Evolutionary conservation across 2,329 filamentous ascomycete genomes (phyloP).

Genomic region (Talaromyces sp.): DNA sequence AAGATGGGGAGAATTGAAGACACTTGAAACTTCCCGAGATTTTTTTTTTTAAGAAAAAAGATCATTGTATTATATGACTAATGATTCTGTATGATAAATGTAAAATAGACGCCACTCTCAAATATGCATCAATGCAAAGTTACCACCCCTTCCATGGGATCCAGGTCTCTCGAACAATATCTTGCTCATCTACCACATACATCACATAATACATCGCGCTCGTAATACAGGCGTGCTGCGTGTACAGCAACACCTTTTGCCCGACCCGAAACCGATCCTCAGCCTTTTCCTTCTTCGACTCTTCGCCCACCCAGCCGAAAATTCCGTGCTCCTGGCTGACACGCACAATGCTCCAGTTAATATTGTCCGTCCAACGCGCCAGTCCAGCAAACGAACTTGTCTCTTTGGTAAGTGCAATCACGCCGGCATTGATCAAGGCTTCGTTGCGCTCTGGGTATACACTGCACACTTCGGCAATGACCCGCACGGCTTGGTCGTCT

Average conservation of each 20-base stretch:
- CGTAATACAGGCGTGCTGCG: slow-evolving; percentile 35
- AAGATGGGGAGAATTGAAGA: background rate
- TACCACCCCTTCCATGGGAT: slow-evolving; percentile 35
- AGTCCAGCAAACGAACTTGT: slow-evolving; percentile 19
- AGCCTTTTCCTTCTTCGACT: slow-evolving; percentile 20
- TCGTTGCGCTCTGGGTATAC: slow-evolving; percentile 36
- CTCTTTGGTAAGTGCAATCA: slow-evolving; percentile 32
- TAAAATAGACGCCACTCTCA: background rate
- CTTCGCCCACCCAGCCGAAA: slow-evolving; percentile 21
- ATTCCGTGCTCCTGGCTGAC: slow-evolving; percentile 38
- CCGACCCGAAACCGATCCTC: slow-evolving; percentile 21
- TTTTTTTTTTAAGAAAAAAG: background rate
- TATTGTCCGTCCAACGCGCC: slow-evolving; percentile 24
- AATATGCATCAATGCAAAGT: background rate
- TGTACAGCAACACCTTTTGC: slow-evolving; percentile 25
- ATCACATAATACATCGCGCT: slow-evolving; percentile 32
- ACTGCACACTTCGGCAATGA: slow-evolving; percentile 33
- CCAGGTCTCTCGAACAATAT: slow-evolving; percentile 15
- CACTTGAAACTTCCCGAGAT: no score
- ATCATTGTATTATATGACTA: background rate
- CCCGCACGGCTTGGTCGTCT: slow-evolving; percentile 25
- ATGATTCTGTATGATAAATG: background rate
- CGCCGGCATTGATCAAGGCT: slow-evolving; percentile 34
- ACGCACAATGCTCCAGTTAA: slow-evolving; percentile 29
- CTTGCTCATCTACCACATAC: slow-evolving; percentile 32